These are phyloP conservation scores for Pterocarpus santalinus DNA, from an alignment of 306 rosid species.

Conservation along the genomic window DNA sequence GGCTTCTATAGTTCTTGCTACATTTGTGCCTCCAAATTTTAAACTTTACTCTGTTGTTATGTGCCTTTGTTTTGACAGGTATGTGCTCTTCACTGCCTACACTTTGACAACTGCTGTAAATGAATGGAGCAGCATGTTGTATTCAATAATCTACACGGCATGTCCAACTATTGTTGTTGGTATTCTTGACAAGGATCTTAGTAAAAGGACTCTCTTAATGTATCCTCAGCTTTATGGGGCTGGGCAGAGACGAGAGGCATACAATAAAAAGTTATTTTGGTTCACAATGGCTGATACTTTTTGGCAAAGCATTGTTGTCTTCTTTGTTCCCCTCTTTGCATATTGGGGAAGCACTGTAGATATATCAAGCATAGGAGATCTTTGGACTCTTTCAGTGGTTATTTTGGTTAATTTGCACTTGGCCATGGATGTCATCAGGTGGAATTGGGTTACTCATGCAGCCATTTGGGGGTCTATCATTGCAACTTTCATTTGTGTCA, in stretches of 20 bases:
- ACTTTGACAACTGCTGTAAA: slow-evolving; percentile 86
- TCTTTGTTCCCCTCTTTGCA: slow-evolving; percentile 78
- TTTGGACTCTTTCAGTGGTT: slow-evolving; percentile 89
- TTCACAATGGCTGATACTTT: slow-evolving; percentile 77
- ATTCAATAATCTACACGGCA: slow-evolving; percentile 81
- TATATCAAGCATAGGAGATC: slow-evolving; percentile 87
- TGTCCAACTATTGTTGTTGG: slow-evolving; percentile 90
- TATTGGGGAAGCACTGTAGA: slow-evolving; percentile 76
- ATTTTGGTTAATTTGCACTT: slow-evolving; percentile 87
- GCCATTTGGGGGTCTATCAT: slow-evolving; percentile 88
- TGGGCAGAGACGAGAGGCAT: slow-evolving; percentile 85
- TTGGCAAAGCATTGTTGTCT: slow-evolving; percentile 88
- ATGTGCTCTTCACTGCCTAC: slow-evolving; percentile 77
- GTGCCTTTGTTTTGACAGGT: slow-evolving; percentile 60
- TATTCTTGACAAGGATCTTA: slow-evolving; percentile 93
- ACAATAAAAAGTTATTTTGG: slow-evolving; percentile 88
- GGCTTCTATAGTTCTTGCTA: neutral
- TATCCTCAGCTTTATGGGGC: slow-evolving; percentile 90
- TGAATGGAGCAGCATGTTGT: slow-evolving; percentile 90
- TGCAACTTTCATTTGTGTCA: slow-evolving; percentile 77
- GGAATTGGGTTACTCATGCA: slow-evolving; percentile 85
- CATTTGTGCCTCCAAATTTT: slow-evolving; percentile 27
- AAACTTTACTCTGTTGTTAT: slow-evolving; percentile 2
- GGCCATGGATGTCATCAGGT: slow-evolving; percentile 90
- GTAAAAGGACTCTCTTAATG: slow-evolving; percentile 75